These are phyloP conservation scores for Talaromyces sp. DNA, from an alignment of 2,329 filamentous ascomycete genomes.

Conservation along the genomic window DNA sequence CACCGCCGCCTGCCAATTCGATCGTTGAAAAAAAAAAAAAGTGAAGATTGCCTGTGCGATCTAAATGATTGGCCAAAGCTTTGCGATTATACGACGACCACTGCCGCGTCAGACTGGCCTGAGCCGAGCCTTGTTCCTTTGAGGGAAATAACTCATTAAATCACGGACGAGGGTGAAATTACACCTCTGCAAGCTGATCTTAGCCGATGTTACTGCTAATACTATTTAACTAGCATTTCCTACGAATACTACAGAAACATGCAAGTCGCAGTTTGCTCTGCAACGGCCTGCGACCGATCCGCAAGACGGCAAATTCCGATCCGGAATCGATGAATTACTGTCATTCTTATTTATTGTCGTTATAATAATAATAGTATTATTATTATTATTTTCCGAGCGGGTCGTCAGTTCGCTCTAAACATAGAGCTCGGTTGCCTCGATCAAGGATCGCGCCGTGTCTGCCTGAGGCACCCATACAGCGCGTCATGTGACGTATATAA, in stretches of 20 bases:
- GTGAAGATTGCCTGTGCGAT: neutral
- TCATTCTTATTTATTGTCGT: too few species aligned
- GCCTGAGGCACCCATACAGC: neutral
- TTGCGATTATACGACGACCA: neutral
- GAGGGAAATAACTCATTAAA: neutral
- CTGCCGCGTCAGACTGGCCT: neutral
- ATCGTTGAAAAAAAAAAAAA: neutral
- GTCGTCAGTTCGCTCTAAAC: neutral
- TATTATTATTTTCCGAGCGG: neutral
- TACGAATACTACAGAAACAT: neutral
- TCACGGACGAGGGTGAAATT: too few species aligned
- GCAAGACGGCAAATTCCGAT: neutral
- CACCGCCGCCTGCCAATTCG: neutral
- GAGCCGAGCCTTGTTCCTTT: neutral
- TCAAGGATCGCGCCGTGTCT: neutral
- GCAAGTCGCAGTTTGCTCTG: neutral
- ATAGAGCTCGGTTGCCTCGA: too few species aligned
- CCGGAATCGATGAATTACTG: too few species aligned
- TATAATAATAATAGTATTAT: too few species aligned
- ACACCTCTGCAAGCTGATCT: too few species aligned
- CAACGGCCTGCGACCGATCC: neutral
- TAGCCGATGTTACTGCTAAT: neutral
- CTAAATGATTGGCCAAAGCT: neutral
- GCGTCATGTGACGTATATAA: neutral
- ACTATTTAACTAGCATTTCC: too few species aligned